Conservation (phyloP, 1,139 yeast species). For the Trichomonascaceae sp. region DNA sequence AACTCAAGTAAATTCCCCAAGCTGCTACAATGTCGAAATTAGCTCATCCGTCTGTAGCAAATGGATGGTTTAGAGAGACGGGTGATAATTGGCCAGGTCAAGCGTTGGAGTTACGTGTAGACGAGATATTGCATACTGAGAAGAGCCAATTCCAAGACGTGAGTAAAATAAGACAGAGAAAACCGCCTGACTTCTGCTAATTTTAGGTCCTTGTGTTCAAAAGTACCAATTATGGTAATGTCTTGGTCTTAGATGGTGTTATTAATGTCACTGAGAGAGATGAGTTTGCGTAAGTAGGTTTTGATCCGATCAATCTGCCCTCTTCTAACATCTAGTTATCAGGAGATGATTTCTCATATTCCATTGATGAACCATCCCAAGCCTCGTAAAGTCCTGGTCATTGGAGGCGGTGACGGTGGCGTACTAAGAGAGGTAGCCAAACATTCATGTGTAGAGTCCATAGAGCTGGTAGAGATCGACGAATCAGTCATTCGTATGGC, state of each 20-base stretch:
- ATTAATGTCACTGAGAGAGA: conserved; percentile 87
- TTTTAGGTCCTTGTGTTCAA: conserved; percentile 55
- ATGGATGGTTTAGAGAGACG: conserved; percentile 92
- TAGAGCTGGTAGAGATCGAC: conserved; percentile 87
- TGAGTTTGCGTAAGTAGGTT: conserved; percentile 60
- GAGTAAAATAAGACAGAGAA: conserved; percentile 7
- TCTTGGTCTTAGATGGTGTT: conserved; percentile 77
- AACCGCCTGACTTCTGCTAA: not conserved
- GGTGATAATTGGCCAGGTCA: conserved; percentile 96
- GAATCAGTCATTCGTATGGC: conserved; percentile 74
- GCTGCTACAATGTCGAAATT: conserved; percentile 15
- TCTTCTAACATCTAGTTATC: conserved; percentile 37
- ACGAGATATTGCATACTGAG: conserved; percentile 66
- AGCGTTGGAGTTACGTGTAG: conserved; percentile 80
- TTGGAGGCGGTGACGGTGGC: conserved; percentile 96
- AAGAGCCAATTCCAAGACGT: conserved; percentile 76
- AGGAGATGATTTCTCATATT: conserved; percentile 79
- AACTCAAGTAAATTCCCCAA: not conserved
- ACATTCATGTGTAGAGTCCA: conserved; percentile 60
- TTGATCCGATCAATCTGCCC: not conserved
- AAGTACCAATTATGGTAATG: conserved; percentile 73
- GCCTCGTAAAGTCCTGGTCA: conserved; percentile 72
- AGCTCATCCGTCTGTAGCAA: conserved; percentile 32
- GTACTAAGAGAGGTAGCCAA: conserved; percentile 80
- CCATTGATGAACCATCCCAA: conserved; percentile 69